Evolutionary conservation across 129 eudicot genomes (phyloP).

Genomic region (Mikania micrantha): DNA sequence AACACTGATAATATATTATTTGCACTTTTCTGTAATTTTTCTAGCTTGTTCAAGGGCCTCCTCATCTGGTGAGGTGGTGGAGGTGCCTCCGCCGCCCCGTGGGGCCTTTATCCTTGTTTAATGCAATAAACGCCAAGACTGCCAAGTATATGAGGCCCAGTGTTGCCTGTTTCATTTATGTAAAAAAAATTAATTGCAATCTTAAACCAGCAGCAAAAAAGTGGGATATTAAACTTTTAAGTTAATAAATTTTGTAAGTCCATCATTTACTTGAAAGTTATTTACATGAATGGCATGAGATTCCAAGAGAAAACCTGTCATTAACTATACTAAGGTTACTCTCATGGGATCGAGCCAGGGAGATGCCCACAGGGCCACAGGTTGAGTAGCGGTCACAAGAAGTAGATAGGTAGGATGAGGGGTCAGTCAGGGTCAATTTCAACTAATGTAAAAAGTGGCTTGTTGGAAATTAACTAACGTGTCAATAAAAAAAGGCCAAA

Average conservation of each 20-base stretch:
- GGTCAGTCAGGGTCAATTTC: too few species aligned
- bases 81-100: background rate
- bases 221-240: background rate
- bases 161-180: conserved; percentile 44
- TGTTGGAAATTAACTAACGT: too few species aligned
- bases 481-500: too few species aligned
- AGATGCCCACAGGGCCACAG: background rate
- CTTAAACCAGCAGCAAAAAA: background rate
- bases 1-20: too few species aligned
- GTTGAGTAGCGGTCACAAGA: too few species aligned
- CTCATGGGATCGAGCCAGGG: background rate
- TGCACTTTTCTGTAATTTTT: conserved; percentile 93
- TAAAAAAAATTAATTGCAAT: conserved; percentile 1
- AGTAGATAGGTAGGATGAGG: too few species aligned
- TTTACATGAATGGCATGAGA: background rate
- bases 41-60: conserved; percentile 84
- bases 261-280: too few species aligned
- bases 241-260: too few species aligned
- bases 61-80: conserved; percentile 40
- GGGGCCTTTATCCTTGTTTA: conserved; percentile 70
- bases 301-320: background rate
- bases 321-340: background rate
- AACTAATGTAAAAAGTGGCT: too few species aligned
- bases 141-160: conserved; percentile 73
- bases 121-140: conserved; percentile 52